These are phyloP conservation scores for Trichaptum fuscoviolaceum DNA, from an alignment of 768 basidiomycete genomes.

Conservation along the genomic window DNA sequence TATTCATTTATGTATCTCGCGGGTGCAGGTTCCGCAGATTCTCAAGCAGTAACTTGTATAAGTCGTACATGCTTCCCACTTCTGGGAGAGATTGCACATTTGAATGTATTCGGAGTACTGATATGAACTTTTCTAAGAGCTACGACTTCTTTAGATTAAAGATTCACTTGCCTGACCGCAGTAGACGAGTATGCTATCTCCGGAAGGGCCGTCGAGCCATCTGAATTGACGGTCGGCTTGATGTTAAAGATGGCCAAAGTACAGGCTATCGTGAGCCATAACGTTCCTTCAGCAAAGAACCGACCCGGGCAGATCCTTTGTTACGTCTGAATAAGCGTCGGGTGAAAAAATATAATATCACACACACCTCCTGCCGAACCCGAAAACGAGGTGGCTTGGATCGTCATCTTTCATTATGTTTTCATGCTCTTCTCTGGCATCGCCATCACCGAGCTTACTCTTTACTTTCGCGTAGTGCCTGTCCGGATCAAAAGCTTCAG, in stretches of 20 bases:
- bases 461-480: background rate
- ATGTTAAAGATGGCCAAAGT: slow-evolving; percentile 17
- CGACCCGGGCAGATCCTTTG: slow-evolving; percentile 17
- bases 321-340: slow-evolving; percentile 7
- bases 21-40: too few relatives aligned
- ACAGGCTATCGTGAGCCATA: slow-evolving; percentile 14
- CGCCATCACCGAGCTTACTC: background rate
- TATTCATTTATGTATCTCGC: background rate
- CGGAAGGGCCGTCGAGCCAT: too few relatives aligned
- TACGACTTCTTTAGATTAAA: too few relatives aligned
- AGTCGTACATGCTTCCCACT: too few relatives aligned
- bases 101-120: too few relatives aligned
- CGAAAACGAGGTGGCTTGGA: slow-evolving; percentile 8
- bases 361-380: slow-evolving; percentile 14
- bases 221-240: too few relatives aligned
- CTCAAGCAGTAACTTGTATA: too few relatives aligned
- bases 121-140: too few relatives aligned
- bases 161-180: too few relatives aligned
- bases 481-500: background rate
- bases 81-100: too few relatives aligned
- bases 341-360: background rate
- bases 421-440: background rate
- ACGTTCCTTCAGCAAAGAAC: slow-evolving; percentile 9
- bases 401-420: background rate
- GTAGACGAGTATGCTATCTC: too few relatives aligned